These are phyloP conservation scores for Alternaria hordeiaustralica DNA, from an alignment of 2,329 filamentous ascomycete genomes.

Conservation along the genomic window DNA sequence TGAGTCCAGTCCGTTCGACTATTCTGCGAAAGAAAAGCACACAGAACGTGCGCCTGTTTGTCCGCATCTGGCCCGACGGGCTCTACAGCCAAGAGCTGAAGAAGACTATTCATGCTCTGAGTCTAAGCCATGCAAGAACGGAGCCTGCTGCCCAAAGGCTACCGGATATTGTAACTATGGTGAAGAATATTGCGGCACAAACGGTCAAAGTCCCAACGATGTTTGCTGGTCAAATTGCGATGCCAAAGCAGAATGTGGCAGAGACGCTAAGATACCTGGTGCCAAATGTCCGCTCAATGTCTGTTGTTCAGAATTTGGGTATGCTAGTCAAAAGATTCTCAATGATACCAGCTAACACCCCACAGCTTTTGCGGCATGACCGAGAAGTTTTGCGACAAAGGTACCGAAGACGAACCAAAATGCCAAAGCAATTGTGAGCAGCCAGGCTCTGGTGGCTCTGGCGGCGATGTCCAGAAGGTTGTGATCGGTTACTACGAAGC, in stretches of 20 bases:
- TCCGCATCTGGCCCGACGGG: background rate
- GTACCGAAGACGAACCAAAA: background rate
- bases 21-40: too few relatives aligned
- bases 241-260: constrained; percentile 6
- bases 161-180: background rate
- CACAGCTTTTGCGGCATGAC: constrained; percentile 3
- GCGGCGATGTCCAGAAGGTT: background rate
- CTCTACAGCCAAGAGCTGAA: background rate
- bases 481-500: constrained; percentile 10
- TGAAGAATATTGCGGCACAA: background rate
- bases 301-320: background rate
- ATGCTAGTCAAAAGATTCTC: background rate
- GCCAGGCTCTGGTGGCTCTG: background rate
- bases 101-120: background rate
- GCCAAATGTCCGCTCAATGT: constrained; percentile 3
- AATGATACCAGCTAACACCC: background rate
- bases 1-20: too few relatives aligned
- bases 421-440: constrained; percentile 11
- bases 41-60: background rate
- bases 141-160: background rate
- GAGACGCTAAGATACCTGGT: background rate
- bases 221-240: constrained; percentile 3
- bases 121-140: background rate
- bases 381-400: background rate
- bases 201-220: background rate